These are phyloP conservation scores for Wallacemonas sp. DNA, from an alignment of 208 protist species.

Conservation along the genomic window DNA sequence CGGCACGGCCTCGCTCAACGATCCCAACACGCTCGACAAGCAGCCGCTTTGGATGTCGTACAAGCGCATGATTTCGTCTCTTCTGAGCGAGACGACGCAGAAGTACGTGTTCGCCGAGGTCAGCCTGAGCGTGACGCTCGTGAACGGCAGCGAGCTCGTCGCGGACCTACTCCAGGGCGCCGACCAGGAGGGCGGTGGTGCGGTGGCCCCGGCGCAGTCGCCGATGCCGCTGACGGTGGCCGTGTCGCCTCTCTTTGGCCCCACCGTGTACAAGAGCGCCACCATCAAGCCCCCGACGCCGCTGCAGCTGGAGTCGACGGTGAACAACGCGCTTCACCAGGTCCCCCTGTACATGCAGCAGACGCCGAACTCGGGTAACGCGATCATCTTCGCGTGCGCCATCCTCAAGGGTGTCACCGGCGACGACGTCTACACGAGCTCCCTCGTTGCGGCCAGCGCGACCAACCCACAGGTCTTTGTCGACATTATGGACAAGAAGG, in stretches of 20 bases:
- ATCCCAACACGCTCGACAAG: constrained; percentile 47
- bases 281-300: constrained; percentile 50
- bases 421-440: constrained; percentile 55
- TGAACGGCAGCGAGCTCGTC: constrained; percentile 44
- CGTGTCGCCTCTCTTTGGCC: constrained; percentile 66
- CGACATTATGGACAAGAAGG: constrained; percentile 51
- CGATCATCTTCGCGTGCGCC: constrained; percentile 52
- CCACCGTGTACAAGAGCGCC: constrained; percentile 57
- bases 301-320: constrained; percentile 45
- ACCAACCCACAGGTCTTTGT: constrained; percentile 39
- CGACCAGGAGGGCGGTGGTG: constrained; percentile 20
- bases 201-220: constrained; percentile 20
- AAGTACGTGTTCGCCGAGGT: constrained; percentile 57
- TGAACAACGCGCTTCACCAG: constrained; percentile 54
- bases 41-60: constrained; percentile 68
- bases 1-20: constrained; percentile 41
- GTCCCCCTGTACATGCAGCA: constrained; percentile 39
- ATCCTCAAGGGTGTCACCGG: constrained; percentile 55
- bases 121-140: constrained; percentile 45
- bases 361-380: constrained; percentile 28
- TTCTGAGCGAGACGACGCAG: constrained; percentile 42
- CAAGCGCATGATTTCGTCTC: constrained; percentile 58
- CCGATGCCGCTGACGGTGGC: constrained; percentile 40
- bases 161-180: constrained; percentile 34
- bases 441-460: constrained; percentile 44